Conservation (phyloP, 805 yeast genomes). For the Grigorovia transvaalensis region DNA sequence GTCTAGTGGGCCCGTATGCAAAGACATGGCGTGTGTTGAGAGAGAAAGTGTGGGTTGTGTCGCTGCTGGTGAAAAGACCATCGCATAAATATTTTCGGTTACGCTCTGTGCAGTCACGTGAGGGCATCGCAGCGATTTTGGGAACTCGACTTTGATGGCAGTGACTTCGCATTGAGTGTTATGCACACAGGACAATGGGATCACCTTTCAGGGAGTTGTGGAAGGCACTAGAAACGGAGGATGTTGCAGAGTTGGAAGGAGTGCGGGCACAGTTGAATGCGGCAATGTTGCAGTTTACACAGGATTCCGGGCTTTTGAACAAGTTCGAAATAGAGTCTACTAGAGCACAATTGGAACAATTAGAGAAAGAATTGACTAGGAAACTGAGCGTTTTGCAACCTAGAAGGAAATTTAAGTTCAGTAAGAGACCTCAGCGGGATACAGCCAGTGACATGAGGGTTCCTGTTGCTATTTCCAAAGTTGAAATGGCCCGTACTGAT, state of each 20-base stretch:
- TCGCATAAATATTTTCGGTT: too few relatives aligned
- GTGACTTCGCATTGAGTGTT: too few relatives aligned
- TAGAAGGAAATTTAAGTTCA: slow-evolving; percentile 1
- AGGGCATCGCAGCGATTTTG: too few relatives aligned
- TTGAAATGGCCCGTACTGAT: too few relatives aligned
- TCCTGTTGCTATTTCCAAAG: neutral
- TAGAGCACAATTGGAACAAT: neutral
- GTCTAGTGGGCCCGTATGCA: slow-evolving; percentile 29
- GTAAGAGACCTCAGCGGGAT: neutral
- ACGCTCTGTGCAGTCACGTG: too few relatives aligned
- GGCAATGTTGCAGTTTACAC: neutral
- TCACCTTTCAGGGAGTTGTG: too few relatives aligned
- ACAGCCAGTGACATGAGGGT: neutral
- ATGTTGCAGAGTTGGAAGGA: neutral
- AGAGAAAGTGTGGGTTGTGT: neutral
- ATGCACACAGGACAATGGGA: too few relatives aligned
- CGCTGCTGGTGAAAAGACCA: too few relatives aligned
- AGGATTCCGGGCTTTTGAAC: neutral
- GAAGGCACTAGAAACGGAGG: neutral
- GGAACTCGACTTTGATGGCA: too few relatives aligned
- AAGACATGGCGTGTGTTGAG: slow-evolving; percentile 11
- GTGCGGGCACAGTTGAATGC: neutral
- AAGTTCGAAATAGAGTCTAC: neutral
- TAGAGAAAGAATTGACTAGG: neutral
- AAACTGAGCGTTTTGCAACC: neutral